Evolutionary conservation across 1,284 basidiomycete genomes (phyloP), one percentile per base, ranked within the genome.

Genomic region (Porogramme epimiltina): DNA sequence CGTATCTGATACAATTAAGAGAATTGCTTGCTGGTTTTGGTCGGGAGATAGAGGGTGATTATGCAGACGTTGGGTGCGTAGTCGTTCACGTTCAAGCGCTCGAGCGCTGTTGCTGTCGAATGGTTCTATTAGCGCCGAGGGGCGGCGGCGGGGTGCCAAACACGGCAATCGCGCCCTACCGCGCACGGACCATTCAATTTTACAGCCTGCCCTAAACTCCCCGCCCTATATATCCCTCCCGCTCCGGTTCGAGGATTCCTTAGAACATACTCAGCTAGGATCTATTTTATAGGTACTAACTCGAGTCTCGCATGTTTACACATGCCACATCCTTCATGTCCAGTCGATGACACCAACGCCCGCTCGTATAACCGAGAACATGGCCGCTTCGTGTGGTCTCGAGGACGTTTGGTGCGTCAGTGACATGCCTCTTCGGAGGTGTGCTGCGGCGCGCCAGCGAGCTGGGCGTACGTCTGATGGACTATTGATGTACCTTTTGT

Each of bases 251-350:
- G 0, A 25, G 54, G 65, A 67, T 74, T 77, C 80, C 62, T 74
- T 55, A 85, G 86, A 88, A 87, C 87, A 89, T 89, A 89, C 87
- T 89, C 86, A 86, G 78, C 78, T 80, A 88, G 87, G 87, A 89
- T 89, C 87, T 89, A 79, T 89, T 89, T 80, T 84, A 88, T 85
- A 89, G 86, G 83, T 85, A 85, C 87, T 88, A 85, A 88, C 87
- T 86, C 84, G 78, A 86, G 84, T 89, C 84, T 86, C 82, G 86
- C 86, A 87, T 87, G 85, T 88, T 86, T 87, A 87, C 78, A 80
- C 83, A 84, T 88, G 85, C 85, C 85, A 72, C 82, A 82, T 82
- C 76, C 79, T 85, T 85, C 79, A 81, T 78, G 81, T 88, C 82
- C 86, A 85, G 75, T 85, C 77, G 86, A 89, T 89, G 86, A 89